Percentiles rank a stretch among this genome's conserved stretches.
phyloP scores from a whole-genome alignment of 2,329 filamentous ascomycete genomes.

The Colletotrichum sublineola region DNA sequence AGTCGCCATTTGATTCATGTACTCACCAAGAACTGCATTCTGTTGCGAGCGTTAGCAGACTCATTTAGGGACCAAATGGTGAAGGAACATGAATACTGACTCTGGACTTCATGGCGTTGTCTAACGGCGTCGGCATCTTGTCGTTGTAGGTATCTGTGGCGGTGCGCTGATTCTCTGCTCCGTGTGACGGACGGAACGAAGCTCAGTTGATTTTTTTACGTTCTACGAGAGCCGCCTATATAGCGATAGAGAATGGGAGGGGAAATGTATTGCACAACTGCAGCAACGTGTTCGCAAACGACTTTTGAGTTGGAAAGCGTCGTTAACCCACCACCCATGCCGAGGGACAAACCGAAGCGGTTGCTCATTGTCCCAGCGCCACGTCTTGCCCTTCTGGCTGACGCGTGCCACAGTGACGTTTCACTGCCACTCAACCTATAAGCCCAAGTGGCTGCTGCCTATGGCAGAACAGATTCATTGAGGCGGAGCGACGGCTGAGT shows the following conservation, averaged over 20 bases:
- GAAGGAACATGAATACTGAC: constrained; percentile 58
- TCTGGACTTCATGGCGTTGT: constrained; percentile 78
- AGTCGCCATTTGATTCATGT: no score
- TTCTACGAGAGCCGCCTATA: neutral
- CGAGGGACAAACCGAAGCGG: constrained; percentile 12
- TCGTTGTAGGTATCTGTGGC: constrained; percentile 15
- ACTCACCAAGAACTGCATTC: constrained; percentile 40
- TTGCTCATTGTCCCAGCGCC: constrained; percentile 4
- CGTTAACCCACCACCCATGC: constrained; percentile 27
- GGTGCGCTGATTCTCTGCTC: constrained; percentile 4
- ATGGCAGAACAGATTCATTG: constrained; percentile 2
- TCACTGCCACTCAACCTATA: neutral
- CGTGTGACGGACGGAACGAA: neutral
- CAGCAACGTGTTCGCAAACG: constrained; percentile 32
- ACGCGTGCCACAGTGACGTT: constrained; percentile 41
- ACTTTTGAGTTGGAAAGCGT: constrained; percentile 19
- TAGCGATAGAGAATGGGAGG: neutral
- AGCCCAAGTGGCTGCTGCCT: constrained; percentile 18
- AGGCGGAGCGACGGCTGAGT: neutral
- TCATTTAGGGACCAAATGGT: constrained; percentile 21
- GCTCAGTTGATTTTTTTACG: constrained; percentile 2
- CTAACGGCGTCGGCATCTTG: constrained; percentile 77
- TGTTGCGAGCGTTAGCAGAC: constrained; percentile 4
- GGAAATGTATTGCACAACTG: neutral
- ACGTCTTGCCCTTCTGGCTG: constrained; percentile 12